Conservation (phyloP, 2,329 filamentous ascomycete genomes). For the Colletotrichum liaoningense region DNA sequence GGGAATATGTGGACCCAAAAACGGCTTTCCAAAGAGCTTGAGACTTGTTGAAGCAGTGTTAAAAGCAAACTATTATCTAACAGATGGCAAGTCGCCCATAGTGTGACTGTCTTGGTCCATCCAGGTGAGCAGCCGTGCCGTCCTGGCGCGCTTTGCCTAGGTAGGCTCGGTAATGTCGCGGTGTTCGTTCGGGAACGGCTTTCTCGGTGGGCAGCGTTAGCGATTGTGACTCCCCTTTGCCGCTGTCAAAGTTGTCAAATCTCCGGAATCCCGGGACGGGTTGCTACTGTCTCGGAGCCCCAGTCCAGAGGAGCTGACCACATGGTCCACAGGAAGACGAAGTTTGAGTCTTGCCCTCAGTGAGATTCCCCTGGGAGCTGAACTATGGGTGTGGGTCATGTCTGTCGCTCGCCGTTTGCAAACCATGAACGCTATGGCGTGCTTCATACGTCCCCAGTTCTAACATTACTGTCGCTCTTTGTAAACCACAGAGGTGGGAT, state of each 20-base stretch:
- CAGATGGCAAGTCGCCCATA: constrained; percentile 25
- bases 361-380: background rate
- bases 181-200: background rate
- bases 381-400: background rate
- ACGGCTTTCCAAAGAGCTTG: background rate
- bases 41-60: background rate
- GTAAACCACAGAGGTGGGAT: background rate
- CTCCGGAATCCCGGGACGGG: background rate
- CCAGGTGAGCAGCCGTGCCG: background rate
- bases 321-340: background rate
- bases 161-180: background rate
- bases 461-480: too few species aligned
- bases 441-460: background rate
- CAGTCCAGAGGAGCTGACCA: background rate
- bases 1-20: constrained; percentile 17
- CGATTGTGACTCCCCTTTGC: background rate
- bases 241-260: background rate
- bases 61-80: constrained; percentile 32
- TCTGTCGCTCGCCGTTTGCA: background rate
- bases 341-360: too few species aligned
- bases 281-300: background rate
- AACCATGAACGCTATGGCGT: background rate
- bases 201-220: background rate
- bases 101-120: constrained; percentile 8
- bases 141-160: constrained; percentile 5